Conservation (phyloP, 257 asterid genomes). For the Echites panduratus region DNA sequence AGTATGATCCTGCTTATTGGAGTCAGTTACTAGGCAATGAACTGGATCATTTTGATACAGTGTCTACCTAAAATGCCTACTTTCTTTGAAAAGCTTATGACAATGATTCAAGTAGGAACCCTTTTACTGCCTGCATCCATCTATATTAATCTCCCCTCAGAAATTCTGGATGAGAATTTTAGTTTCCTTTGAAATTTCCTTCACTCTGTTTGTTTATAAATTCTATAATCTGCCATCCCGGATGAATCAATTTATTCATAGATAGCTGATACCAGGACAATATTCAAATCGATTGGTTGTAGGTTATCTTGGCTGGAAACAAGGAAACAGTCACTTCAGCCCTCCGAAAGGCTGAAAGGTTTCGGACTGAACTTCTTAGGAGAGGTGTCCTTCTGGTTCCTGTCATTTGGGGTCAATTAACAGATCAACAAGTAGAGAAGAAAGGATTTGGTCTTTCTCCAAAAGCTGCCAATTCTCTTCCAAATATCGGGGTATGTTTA, state of each 20-base stretch:
- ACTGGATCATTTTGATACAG: background rate
- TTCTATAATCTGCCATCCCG: background rate
- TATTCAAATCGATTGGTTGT: slow-evolving; percentile 13
- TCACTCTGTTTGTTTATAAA: background rate
- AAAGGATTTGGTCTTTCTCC: slow-evolving; percentile 87
- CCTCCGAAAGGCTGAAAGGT: slow-evolving; percentile 72
- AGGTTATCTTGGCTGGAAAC: slow-evolving; percentile 92
- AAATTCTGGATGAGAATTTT: background rate
- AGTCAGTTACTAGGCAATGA: background rate
- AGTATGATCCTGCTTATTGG: background rate
- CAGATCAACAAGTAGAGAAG: slow-evolving; percentile 45
- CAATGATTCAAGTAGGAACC: background rate
- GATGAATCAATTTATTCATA: background rate
- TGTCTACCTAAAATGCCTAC: background rate
- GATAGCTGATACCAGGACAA: background rate
- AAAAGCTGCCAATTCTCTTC: slow-evolving; percentile 70
- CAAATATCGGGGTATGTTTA: slow-evolving; percentile 78
- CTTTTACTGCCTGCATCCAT: background rate
- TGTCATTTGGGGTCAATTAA: slow-evolving; percentile 72
- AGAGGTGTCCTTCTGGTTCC: slow-evolving; percentile 88
- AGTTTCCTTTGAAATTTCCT: background rate
- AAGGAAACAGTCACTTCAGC: slow-evolving; percentile 74
- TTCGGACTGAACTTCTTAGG: slow-evolving; percentile 70
- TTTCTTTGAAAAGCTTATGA: background rate
- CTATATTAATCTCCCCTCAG: background rate